These are phyloP conservation scores for Globisporangium middletonii DNA, from an alignment of 352 stramenopile species.

Conservation along the genomic window DNA sequence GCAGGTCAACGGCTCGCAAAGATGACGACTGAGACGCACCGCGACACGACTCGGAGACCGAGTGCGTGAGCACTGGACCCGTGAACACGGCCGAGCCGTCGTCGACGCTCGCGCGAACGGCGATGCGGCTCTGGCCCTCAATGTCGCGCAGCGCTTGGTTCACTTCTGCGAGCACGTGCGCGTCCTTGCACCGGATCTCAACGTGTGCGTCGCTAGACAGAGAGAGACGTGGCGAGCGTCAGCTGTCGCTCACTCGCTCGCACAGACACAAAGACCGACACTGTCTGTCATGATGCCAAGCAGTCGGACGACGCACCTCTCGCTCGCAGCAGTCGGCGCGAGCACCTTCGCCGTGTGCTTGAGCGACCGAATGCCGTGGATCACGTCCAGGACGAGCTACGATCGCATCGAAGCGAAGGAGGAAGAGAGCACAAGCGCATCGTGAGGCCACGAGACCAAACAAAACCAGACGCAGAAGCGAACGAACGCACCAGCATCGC, in stretches of 20 bases:
- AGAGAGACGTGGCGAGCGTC: not conserved
- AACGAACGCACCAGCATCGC: conserved; percentile 75
- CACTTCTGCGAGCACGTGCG: conserved; percentile 22
- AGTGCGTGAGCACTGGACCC: conserved; percentile 36
- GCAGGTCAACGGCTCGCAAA: too few species aligned
- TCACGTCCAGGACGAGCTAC: conserved; percentile 73
- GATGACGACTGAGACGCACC: conserved; percentile 20
- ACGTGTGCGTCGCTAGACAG: conserved; percentile 11
- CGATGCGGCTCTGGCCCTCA: conserved; percentile 37
- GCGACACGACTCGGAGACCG: conserved; percentile 46
- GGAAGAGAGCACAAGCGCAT: too few species aligned
- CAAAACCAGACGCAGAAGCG: too few species aligned
- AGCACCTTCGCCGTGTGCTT: conserved; percentile 71
- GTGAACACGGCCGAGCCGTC: not conserved
- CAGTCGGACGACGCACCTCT: conserved; percentile 9
- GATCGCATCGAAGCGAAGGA: too few species aligned
- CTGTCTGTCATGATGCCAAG: not conserved
- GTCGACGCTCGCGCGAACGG: conserved; percentile 18
- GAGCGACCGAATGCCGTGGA: conserved; percentile 93
- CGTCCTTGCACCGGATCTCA: conserved; percentile 29
- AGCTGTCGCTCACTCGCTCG: not conserved
- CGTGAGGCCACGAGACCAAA: too few species aligned
- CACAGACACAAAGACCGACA: too few species aligned
- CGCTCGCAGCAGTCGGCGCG: conserved; percentile 32
- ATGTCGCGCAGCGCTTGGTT: conserved; percentile 33